Conservation (phyloP, 192 early-diverging fungal genomes). For the Radiomyces spectabilis region DNA sequence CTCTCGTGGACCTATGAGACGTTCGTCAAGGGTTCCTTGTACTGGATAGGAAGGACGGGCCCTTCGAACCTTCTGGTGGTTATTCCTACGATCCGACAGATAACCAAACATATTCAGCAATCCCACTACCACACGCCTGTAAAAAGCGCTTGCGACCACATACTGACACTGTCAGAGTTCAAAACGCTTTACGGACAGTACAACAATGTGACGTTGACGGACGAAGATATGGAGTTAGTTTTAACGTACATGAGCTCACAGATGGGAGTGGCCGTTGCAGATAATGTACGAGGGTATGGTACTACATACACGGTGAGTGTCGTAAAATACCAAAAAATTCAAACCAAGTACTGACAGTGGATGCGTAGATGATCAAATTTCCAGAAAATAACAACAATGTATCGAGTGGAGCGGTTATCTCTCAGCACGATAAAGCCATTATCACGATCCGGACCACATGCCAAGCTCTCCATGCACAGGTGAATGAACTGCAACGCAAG, state of each 20-base stretch:
- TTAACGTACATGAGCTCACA: slow-evolving; percentile 17
- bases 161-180: slow-evolving; percentile 15
- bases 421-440: slow-evolving; percentile 49
- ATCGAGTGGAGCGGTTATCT: too few species aligned
- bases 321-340: too few species aligned
- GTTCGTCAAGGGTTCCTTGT: neutral
- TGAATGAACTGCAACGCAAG: slow-evolving; percentile 47
- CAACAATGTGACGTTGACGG: slow-evolving; percentile 7
- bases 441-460: slow-evolving; percentile 45
- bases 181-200: neutral
- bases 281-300: slow-evolving; percentile 1
- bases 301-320: slow-evolving; percentile 1
- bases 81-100: neutral
- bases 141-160: slow-evolving; percentile 3
- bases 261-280: slow-evolving; percentile 7
- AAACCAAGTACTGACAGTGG: too few species aligned
- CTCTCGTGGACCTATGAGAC: too few species aligned
- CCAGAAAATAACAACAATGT: too few species aligned
- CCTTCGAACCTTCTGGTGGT: neutral
- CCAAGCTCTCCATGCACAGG: slow-evolving; percentile 39
- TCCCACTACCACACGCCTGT: slow-evolving; percentile 5
- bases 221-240: slow-evolving; percentile 22
- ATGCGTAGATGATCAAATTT: too few species aligned
- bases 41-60: too few species aligned
- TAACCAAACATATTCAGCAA: neutral